These are phyloP conservation scores for Scytalidium sp. DNA, from an alignment of 2,329 filamentous ascomycete species.

Conservation along the genomic window DNA sequence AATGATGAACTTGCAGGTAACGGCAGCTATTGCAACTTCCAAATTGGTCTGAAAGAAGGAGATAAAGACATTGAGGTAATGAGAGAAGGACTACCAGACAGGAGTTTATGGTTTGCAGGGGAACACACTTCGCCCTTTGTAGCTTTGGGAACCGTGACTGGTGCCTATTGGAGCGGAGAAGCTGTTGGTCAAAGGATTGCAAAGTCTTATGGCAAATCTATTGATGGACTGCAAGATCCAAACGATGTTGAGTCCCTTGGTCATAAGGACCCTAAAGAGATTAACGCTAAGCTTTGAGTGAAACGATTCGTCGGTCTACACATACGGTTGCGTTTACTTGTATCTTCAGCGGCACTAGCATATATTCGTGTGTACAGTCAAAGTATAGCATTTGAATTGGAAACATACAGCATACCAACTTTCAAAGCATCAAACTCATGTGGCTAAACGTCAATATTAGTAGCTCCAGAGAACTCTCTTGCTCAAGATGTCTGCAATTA, in stretches of 20 bases:
- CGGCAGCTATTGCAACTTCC: constrained; percentile 69
- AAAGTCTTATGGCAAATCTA: constrained; percentile 45
- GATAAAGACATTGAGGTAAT: constrained; percentile 57
- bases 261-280: constrained; percentile 5
- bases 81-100: constrained; percentile 38
- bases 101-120: constrained; percentile 60
- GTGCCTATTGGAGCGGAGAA: constrained; percentile 91
- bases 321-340: not conserved
- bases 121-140: constrained; percentile 86
- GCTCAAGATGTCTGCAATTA: not conserved
- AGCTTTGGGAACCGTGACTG: constrained; percentile 82
- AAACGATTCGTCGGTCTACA: not conserved
- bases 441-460: not conserved
- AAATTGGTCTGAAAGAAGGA: constrained; percentile 53
- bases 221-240: not conserved
- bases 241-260: constrained; percentile 8
- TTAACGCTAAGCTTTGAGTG: constrained; percentile 5
- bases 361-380: not conserved
- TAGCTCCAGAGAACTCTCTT: not conserved
- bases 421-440: not conserved
- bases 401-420: not conserved
- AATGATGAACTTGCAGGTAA: constrained; percentile 63
- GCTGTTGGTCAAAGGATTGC: constrained; percentile 65
- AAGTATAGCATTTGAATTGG: not conserved
- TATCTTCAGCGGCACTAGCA: not conserved